Evolutionary conservation across 2,329 filamentous ascomycete genomes (phyloP), one percentile per base, ranked within the genome.

Genomic region (Davidsoniella neocaledoniae): DNA sequence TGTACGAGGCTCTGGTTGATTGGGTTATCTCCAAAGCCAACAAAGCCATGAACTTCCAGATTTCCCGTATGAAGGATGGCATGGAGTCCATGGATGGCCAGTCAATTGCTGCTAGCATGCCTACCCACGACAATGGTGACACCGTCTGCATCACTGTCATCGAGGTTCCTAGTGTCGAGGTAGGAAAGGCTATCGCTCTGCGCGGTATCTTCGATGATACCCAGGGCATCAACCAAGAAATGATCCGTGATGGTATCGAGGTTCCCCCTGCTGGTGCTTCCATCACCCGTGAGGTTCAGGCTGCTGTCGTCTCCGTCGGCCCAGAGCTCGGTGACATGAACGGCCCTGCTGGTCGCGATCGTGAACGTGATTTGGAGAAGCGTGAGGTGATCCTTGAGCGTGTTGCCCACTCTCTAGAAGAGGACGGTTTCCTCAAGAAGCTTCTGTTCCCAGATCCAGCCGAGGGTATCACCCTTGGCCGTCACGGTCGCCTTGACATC

Each of bases 1-100:
- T 96, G 14, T 98, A 98, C 59, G 91, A 98, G 65, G 81, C 88
- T 10, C 70, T 96, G 23, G 87, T 98, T 0, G 91, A 96, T 61
- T 96, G 87, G 84, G 83, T 98, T 12, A 82, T 98, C 54, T 68
- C 72, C 51, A 91, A 88, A 61, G 90, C 88, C 51, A 98, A 98
- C 58, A 76, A 81, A 33, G 76, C 88, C 9, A 94, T 98, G 58
- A 72, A 78, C 1, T 71, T 71, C 3, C 86, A 95, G 57, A 77
- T 96, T 62, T 69, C 73, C 17, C 73, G 73, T 21, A 76, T 79
- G 50, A 73, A 73, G 46, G 76, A 81, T 37, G 76, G 77, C 0
- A 79, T 80, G 43, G 80, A 81, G 44, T 83, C 80, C 0, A 73
- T 73, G 19, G 81, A 81, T 49, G 85, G 74, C 9, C 73, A 68